Percentiles rank a stretch among this genome's conserved stretches.
Evolutionary conservation across 2,329 filamentous ascomycete genomes (phyloP).

Genomic region (Fusarium tupiense): DNA sequence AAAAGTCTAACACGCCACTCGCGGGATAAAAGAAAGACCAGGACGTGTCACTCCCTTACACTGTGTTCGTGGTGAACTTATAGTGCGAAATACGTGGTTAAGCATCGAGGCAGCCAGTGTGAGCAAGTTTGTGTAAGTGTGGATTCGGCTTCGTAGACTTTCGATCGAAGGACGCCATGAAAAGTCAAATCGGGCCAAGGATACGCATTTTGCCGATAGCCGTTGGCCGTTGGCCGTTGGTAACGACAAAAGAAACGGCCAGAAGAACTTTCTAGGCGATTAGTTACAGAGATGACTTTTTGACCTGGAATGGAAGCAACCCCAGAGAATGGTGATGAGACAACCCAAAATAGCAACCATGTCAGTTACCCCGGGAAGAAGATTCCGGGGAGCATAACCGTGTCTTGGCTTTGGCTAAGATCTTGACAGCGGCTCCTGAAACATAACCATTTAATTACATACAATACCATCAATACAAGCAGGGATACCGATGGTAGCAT

Average conservation of each 20-base stretch:
- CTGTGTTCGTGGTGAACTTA: not conserved
- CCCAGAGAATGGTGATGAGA: not conserved
- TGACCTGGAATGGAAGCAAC: constrained; percentile 2
- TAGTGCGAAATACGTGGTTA: not conserved
- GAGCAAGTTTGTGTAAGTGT: not conserved
- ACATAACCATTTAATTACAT: not conserved
- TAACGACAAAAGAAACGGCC: not conserved
- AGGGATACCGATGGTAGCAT: not conserved
- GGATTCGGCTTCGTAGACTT: not conserved
- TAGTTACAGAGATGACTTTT: not conserved
- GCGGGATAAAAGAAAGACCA: not conserved
- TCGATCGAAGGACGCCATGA: constrained; percentile 10
- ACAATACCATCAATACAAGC: not conserved
- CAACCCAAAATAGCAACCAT: constrained; percentile 32
- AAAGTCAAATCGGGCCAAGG: constrained; percentile 27
- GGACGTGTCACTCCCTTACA: not conserved
- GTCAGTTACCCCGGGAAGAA: constrained; percentile 8
- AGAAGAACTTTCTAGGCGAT: not conserved
- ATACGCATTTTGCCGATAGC: constrained; percentile 10
- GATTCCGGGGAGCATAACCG: not conserved
- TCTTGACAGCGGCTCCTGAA: not conserved
- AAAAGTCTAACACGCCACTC: constrained; percentile 27
- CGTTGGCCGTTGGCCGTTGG: constrained; percentile 18
- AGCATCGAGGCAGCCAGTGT: constrained; percentile 19
- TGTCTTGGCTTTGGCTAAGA: constrained; percentile 13